Base-by-base conservation (phyloP, 2,329 filamentous ascomycete species). In the Paraphaeosphaeria sporulosa region DNA sequence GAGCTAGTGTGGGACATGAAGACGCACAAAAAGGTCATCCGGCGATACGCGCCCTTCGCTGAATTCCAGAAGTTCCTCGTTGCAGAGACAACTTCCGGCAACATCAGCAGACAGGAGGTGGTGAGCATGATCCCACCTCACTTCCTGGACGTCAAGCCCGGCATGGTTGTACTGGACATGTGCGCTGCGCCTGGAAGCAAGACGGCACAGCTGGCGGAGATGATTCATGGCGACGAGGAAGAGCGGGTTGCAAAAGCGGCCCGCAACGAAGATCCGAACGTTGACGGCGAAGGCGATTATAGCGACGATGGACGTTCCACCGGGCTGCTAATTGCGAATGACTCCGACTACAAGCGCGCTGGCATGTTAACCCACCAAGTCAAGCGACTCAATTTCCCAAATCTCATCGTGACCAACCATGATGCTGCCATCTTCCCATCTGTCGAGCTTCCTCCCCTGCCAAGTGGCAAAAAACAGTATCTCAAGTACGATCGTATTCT, bases 111-210 rank as follows among this genome's bases (percentile, higher is more conserved):
- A 71, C 95, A 99, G 80, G 95, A 99, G 81, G 90, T 97, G 47
- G 95, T 99, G 73, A 97, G 93, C 82, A 99, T 99, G 95, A 98
- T 99, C 64, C 95, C 95, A 27, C 95, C 95, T 27, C 86, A 98
- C 69, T 84, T 98, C 70, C 91, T 99, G 84, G 94, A 98, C 72
- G 85, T 98, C 53, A 88, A 88, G 69, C 94, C 95, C 4, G 92
- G 94, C 55, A 96, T 97, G 90, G 91, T 90, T 1, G 94, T 97
- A 10, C 82, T 99, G 69, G 95, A 99, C 78, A 89, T 99, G 83
- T 99, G 95, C 80, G 95, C 95, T 61, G 95, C 95, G 0, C 95
- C 95, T 1, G 95, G 95, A 61, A 98, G 94, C 83, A 99, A 99
- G 84, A 94, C 95, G 13, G 92, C 93, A 3, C 95, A 99, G 82